Evolutionary conservation across 371 early-diverging fungal genomes (phyloP).

Genomic region (Rhizopus sp.): DNA sequence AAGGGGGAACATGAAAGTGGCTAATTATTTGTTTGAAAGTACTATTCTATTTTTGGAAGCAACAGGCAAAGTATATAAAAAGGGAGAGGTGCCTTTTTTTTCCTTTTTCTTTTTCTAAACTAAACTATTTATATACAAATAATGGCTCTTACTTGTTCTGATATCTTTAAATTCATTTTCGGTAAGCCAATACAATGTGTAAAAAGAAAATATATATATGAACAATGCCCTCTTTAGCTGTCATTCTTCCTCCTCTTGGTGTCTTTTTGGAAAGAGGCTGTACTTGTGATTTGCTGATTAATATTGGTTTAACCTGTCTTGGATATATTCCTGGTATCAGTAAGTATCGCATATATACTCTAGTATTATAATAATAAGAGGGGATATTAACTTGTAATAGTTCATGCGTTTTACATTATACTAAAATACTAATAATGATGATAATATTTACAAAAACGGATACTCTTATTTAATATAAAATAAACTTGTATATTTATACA

Average conservation of each 20-base stretch:
- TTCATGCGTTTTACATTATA: constrained; percentile 40
- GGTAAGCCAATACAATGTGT: constrained; percentile 21
- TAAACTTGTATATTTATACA: not conserved
- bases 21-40: too few species aligned
- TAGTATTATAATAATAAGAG: not conserved
- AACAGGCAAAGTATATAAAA: constrained; percentile 6
- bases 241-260: constrained; percentile 63
- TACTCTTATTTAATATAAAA: constrained; percentile 2
- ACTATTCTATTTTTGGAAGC: too few species aligned
- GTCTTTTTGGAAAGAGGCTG: constrained; percentile 73
- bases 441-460: not conserved
- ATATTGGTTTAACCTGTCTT: constrained; percentile 73
- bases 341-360: constrained; percentile 23
- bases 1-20: too few species aligned
- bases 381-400: constrained; percentile 3
- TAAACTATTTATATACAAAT: constrained; percentile 6
- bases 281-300: constrained; percentile 73
- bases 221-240: constrained; percentile 7
- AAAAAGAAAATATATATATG: not conserved
- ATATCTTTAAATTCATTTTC: constrained; percentile 45
- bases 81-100: not conserved
- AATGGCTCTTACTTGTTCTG: constrained; percentile 48
- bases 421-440: constrained; percentile 27
- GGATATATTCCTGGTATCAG: constrained; percentile 82
- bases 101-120: constrained; percentile 5